Evolutionary conservation across 352 stramenopile species (phyloP).

Genomic region (Phytophthora sp.): DNA sequence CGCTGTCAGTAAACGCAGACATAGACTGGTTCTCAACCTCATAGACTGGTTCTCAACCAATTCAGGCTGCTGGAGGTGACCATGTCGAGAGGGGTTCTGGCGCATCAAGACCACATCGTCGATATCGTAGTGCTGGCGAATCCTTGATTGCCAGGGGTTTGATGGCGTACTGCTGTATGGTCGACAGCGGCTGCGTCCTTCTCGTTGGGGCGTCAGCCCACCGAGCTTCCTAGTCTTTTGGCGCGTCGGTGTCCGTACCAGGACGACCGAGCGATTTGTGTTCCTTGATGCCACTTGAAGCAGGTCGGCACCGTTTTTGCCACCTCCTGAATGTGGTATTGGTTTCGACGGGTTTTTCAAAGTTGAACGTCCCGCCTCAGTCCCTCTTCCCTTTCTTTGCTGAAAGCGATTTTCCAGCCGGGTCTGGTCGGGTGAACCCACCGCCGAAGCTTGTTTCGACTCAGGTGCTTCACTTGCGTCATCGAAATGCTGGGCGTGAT

Average conservation of each 20-base stretch:
- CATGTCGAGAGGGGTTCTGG: not conserved
- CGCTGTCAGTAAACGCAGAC: not conserved
- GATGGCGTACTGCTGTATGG: not conserved
- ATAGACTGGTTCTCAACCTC: not conserved
- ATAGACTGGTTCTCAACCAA: not conserved
- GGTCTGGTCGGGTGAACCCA: not conserved
- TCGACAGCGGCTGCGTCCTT: not conserved
- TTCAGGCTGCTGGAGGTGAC: not conserved
- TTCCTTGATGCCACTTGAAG: not conserved
- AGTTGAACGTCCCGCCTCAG: not conserved
- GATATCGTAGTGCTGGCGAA: not conserved
- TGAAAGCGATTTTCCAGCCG: not conserved
- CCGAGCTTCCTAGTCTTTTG: conserved; percentile 3
- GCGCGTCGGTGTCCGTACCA: not conserved
- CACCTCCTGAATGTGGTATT: not conserved
- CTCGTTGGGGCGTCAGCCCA: conserved; percentile 3
- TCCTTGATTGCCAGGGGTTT: not conserved
- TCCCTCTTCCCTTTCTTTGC: not conserved
- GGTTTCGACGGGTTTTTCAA: not conserved
- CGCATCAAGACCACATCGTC: not conserved
- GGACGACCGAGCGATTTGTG: not conserved
- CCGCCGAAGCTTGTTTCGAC: not conserved
- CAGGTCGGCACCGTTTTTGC: not conserved
- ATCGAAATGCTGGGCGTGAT: not conserved
- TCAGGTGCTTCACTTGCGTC: not conserved